Percentiles rank a stretch among this genome's conserved stretches.
phyloP scores from a whole-genome alignment of 2,329 filamentous ascomycete species.

The Neurospora crassa region DNA sequence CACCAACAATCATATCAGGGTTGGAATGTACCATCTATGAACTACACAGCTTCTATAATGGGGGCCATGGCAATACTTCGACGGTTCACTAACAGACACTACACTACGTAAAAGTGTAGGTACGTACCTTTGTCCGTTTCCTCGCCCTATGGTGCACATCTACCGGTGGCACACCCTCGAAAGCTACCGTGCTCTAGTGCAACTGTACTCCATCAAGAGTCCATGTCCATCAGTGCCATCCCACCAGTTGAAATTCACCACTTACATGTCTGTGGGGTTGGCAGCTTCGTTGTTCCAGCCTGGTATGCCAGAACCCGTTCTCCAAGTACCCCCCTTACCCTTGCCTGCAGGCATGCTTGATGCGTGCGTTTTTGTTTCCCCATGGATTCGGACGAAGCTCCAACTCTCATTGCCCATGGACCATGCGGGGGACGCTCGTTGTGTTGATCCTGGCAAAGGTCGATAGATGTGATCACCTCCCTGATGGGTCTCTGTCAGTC shows the following conservation, averaged over 20 bases:
- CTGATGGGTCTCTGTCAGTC: background rate
- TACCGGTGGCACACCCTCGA: background rate
- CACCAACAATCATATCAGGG: too few relatives aligned
- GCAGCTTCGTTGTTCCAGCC: background rate
- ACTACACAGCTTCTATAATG: background rate
- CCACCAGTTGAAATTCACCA: background rate
- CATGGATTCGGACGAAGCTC: background rate
- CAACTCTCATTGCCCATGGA: background rate
- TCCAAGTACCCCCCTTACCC: background rate
- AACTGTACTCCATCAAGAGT: background rate
- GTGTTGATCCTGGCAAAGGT: background rate
- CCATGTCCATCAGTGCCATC: background rate
- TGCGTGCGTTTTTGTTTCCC: background rate
- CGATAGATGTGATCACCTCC: background rate
- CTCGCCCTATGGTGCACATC: background rate
- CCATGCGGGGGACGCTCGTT: background rate
- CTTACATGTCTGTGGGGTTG: background rate
- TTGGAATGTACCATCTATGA: background rate
- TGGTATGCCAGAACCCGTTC: background rate
- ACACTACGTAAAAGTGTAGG: background rate
- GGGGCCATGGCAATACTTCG: background rate
- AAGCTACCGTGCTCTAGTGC: background rate
- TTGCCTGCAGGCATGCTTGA: background rate
- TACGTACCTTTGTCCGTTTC: background rate
- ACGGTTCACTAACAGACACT: background rate